phyloP scores from a whole-genome alignment of 371 early-diverging fungal genomes.

The Catenaria anguillulae region DNA sequence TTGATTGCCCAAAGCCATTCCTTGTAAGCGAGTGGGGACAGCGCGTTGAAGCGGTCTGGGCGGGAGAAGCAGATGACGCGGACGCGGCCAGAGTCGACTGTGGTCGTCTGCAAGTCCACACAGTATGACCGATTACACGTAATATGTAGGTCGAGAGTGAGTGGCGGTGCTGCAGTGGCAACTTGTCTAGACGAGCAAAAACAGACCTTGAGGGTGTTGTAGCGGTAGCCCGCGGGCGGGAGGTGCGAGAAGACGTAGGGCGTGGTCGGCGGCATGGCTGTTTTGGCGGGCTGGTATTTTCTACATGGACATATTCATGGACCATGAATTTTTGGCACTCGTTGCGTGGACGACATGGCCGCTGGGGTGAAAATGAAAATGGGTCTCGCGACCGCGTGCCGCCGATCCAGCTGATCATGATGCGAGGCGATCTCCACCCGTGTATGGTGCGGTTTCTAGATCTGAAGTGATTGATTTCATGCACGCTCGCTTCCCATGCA shows the following conservation, averaged over 20 bases:
- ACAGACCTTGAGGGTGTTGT: background rate
- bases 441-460: too few relatives aligned
- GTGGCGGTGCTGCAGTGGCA: background rate
- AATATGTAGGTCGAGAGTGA: background rate
- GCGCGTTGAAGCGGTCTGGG: conserved; percentile 31
- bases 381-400: background rate
- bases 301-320: background rate
- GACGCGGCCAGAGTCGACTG: background rate
- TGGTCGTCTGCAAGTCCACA: background rate
- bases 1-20: conserved; percentile 9
- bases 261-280: background rate
- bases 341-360: background rate
- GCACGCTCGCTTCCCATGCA: too few relatives aligned
- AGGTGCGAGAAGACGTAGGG: background rate
- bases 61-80: conserved; percentile 1
- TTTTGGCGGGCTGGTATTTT: background rate
- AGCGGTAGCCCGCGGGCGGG: background rate
- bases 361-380: too few relatives aligned
- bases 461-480: too few relatives aligned
- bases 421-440: too few relatives aligned
- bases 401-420: background rate
- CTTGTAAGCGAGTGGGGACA: conserved; percentile 40
- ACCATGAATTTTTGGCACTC: background rate
- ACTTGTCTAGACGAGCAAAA: background rate
- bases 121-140: background rate